Base-by-base conservation (phyloP, 352 stramenopile genomes). In the Phytopythium ostracodes region DNA sequence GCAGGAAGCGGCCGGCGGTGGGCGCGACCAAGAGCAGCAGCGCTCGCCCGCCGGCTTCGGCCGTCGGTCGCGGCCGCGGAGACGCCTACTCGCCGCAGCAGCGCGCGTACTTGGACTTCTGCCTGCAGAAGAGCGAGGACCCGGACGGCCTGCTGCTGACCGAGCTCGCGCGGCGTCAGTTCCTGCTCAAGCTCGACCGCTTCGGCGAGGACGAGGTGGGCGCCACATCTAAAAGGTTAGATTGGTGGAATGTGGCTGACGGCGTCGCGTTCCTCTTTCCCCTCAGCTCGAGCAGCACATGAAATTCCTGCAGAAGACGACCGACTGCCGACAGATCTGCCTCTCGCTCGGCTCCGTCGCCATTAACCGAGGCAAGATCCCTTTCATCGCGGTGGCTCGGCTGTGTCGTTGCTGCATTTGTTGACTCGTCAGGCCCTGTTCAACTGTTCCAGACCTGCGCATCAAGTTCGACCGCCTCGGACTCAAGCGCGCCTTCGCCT, bases 401-500 rank as follows among this genome's bases (percentile, higher is more conserved):
- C n/a, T n/a, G n/a, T n/a, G n/a, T n/a, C n/a, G n/a, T 17, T 27
- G 7, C 12, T 38, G 38, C 15, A 1, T 44, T 44, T 1, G n/a
- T 50, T 27, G 20, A 31, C 33, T 50, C 27, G 15, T 47, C 10
- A 5, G 4, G 22, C 46, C 8, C 0, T 43, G 27, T 4, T 54
- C 25, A 24, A 31, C 40, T 15, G 43, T 35, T 56, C 35, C 42
- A 90, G 81, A 85, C 59, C 63, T 87, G 50, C 66, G 77, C 3
- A 81, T 75, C 52, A 90, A 88, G 58, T 83, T 90, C 59, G 70
- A 87, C 17, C 77, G 81, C 14, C 66, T 90, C 24, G 77, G 77
- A 7, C 50, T 88, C 40, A 75, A 81, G 50, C 68, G 66, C 56
- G 64, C 75, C 8, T 72, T 65, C 11, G 79, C 78, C 5, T 82